These are phyloP conservation scores for Nannochloropsis granulata DNA, from an alignment of 108 stramenopile species.

Conservation along the genomic window DNA sequence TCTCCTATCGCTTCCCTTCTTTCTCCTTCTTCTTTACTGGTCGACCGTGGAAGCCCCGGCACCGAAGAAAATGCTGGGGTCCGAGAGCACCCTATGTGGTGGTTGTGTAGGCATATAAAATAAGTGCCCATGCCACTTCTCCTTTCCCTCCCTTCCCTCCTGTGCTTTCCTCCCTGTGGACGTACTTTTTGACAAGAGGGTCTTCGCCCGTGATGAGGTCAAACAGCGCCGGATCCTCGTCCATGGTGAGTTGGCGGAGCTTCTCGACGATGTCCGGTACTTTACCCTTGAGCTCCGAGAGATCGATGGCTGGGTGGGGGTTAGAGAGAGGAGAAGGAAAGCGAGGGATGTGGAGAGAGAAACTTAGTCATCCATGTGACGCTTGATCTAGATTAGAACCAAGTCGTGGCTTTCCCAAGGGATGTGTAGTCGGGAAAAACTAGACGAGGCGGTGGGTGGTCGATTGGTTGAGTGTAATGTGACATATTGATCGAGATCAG, in stretches of 20 bases:
- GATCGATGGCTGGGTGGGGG: neutral
- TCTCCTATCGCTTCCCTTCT: neutral
- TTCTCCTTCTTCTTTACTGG: neutral
- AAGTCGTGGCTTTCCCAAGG: too few relatives aligned
- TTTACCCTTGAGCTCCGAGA: neutral
- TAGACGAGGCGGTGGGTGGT: too few relatives aligned
- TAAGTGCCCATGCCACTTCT: neutral
- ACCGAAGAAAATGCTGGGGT: neutral
- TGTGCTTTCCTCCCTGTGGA: too few relatives aligned
- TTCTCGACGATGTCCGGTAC: neutral
- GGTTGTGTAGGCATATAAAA: neutral
- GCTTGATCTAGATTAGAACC: too few relatives aligned
- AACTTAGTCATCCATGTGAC: too few relatives aligned
- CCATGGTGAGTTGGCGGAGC: neutral
- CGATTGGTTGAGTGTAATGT: too few relatives aligned
- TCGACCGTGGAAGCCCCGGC: neutral
- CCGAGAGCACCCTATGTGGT: neutral
- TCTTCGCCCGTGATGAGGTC: neutral
- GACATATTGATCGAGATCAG: too few relatives aligned
- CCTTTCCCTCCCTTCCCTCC: too few relatives aligned
- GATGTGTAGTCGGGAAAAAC: too few relatives aligned
- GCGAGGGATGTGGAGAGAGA: too few relatives aligned
- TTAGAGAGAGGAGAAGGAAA: neutral
- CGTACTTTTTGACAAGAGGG: neutral
- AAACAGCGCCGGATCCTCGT: neutral